phyloP scores from a whole-genome alignment of 345 rosid species.

The Linum tenue region DNA sequence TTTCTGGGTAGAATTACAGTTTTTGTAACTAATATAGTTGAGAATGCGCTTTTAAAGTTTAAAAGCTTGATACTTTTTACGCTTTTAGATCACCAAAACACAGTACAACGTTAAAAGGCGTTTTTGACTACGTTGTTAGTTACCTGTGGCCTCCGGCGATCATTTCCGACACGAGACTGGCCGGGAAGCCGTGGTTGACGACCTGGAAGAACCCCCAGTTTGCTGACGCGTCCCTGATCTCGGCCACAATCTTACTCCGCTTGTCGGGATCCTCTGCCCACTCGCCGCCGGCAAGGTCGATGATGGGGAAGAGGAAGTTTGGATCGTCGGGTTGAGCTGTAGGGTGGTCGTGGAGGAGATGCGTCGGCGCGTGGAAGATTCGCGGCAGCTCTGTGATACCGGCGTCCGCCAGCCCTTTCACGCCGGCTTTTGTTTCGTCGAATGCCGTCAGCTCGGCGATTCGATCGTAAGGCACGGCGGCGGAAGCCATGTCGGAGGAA shows the following conservation, averaged over 20 bases:
- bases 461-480: not conserved
- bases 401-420: not conserved
- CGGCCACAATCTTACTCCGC: not conserved
- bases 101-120: too few relatives aligned
- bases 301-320: constrained; percentile 5
- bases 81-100: too few relatives aligned
- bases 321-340: not conserved
- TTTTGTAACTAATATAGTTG: too few relatives aligned
- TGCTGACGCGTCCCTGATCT: constrained; percentile 1
- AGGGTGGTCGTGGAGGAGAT: not conserved
- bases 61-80: too few relatives aligned
- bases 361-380: not conserved
- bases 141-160: constrained; percentile 11
- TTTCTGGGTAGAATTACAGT: too few relatives aligned
- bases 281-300: not conserved
- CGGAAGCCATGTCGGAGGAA: too few relatives aligned
- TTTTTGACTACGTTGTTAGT: too few relatives aligned
- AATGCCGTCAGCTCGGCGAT: not conserved
- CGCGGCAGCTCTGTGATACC: not conserved
- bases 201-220: constrained; percentile 10
- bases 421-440: constrained; percentile 9
- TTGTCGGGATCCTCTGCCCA: not conserved
- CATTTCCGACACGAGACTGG: constrained; percentile 4
- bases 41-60: too few relatives aligned
- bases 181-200: constrained; percentile 18